Base-by-base conservation (phyloP, 2,329 filamentous ascomycete genomes). In the Alternaria novae-zelandiae region DNA sequence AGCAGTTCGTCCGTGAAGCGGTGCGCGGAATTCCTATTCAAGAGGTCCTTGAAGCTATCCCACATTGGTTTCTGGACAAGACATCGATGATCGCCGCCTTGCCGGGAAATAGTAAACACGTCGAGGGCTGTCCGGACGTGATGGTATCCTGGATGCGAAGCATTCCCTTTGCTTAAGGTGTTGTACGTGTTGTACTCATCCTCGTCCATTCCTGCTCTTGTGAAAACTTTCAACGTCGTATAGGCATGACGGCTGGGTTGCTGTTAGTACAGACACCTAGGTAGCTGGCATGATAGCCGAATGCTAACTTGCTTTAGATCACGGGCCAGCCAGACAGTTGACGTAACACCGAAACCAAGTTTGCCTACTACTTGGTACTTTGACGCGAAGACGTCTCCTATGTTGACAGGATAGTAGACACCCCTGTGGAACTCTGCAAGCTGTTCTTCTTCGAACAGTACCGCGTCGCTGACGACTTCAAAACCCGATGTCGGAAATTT, bases 21-120 rank as follows among this genome's bases (percentile, higher is more conserved):
- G 66, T 76, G 70, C 3, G 32, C 67, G 4, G 80, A 76, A 50
- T 82, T 80, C 23, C 80, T 78, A 30, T 70, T 73, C 1, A 81
- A 74, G 12, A 83, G 61, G 53, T 82, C 78, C 43, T 66, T 75
- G 46, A 79, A 81, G 62, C 78, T 83, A 26, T 83, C 81, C 76
- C 81, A 81, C 61, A 81, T 71, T 4, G 80, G 76, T 45, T 73
- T 68, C n/a, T 80, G 79, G 3, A 81, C 79, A 55, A 82, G 75
- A 57, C 75, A 80, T 20, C 70, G 66, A 63, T 81, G 79, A n/a
- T 71, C 59, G 3, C 78, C 77, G 10, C 65, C 70, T 28, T 67
- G 64, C n/a, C 72, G 67, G 0, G 70, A 41, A 30, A 82, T 69
- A 1, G 64, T 70, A 57, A 80, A 80, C 11, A 61, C 65, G 17